These are phyloP conservation scores for Dalechampia spathulata DNA, from an alignment of 441 rosid species.

Conservation along the genomic window DNA sequence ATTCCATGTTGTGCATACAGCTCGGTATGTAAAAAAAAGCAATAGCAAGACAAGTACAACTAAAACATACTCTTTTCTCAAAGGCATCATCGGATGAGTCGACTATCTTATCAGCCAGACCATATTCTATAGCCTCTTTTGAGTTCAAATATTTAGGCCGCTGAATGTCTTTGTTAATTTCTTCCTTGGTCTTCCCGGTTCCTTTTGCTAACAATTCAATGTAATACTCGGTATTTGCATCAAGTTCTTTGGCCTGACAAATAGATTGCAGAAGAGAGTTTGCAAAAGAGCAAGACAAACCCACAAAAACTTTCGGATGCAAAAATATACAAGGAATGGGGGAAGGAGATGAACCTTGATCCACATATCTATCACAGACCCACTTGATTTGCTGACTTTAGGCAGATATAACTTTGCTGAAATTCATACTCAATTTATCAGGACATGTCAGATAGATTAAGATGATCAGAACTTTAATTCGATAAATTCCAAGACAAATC, in stretches of 20 bases:
- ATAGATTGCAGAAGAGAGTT: not conserved
- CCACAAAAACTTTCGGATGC: not conserved
- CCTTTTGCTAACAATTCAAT: conserved; percentile 65
- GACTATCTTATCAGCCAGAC: conserved; percentile 77
- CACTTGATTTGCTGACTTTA: conserved; percentile 60
- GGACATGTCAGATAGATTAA: not conserved
- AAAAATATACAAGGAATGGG: not conserved
- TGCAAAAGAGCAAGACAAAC: not conserved
- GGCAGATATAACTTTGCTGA: conserved; percentile 86
- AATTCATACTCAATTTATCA: conserved; percentile 16
- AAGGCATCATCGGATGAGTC: conserved; percentile 46
- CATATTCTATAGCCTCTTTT: conserved; percentile 71
- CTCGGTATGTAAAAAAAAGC: conserved; percentile 1
- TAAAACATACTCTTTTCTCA: conserved; percentile 50
- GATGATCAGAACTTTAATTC: not conserved
- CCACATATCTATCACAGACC: conserved; percentile 81
- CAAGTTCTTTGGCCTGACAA: conserved; percentile 76
- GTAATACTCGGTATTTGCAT: conserved; percentile 55
- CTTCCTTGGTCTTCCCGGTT: conserved; percentile 71
- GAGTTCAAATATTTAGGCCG: conserved; percentile 58
- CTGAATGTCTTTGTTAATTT: conserved; percentile 55
- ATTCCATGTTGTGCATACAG: not conserved
- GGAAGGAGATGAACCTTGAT: conserved; percentile 39
- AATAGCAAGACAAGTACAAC: not conserved
- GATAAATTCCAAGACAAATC: not conserved